Evolutionary conservation across 805 yeast genomes (phyloP), one percentile per base, ranked within the genome.

Genomic region (Candida qinlingensis): DNA sequence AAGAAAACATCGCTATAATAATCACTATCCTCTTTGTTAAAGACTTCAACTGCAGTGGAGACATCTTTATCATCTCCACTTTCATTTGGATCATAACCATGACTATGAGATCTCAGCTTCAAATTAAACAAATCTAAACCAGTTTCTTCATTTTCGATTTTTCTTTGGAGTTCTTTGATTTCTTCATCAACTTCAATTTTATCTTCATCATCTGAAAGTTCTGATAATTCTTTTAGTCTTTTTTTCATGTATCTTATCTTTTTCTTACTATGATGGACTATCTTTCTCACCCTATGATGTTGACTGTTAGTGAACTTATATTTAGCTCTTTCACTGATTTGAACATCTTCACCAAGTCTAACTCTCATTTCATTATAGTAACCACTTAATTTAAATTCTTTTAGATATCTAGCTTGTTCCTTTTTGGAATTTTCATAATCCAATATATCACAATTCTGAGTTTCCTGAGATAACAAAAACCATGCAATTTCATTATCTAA

Each of bases 401-500:
- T 19, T 6, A 46, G 39, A 28, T 31, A 34, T 41, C 8, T 11
- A 7, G 25, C 19, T 27, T 46, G 47, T 11, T 26, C 11, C 7
- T 37, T 28, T 4, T 36, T 26, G 7, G 19, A 19, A 12, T 45
- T 19, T 8, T 13, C 31, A 8, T 46, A 31, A 31, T 33, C 31
- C 6, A 7, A n/a, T 12, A 33, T 8, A 33, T 46, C 49, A 41
- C 49, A 41, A 7, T 46, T 30, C 37, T 34, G 48, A 3, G 53
- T 44, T 36, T 53, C 59, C 26, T 42, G 30, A 34, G 50, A 43
- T 4, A 53, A 39, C 31, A 55, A 26, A 10, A 46, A 33, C 44
- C 54, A 43, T 27, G 56, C 58, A 2, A 46, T 8, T 30, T 42
- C 45, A 42, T 54, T 47, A 34, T 56, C 57, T 28, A 50, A 11